Conservation (phyloP, 2,329 filamentous ascomycete species). For the Calonectria hongkongensis region DNA sequence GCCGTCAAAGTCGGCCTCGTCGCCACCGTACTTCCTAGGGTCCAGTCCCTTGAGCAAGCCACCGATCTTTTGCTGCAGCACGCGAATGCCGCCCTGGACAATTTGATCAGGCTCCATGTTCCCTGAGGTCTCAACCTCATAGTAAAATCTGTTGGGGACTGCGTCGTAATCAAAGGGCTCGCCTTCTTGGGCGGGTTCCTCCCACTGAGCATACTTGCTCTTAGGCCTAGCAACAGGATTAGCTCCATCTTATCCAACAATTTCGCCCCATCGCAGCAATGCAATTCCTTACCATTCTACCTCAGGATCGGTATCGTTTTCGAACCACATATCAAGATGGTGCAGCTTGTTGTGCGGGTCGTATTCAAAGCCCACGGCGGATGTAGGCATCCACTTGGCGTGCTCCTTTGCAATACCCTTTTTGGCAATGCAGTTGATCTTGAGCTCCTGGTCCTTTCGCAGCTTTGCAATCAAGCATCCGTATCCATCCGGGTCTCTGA, state of each 20-base stretch:
- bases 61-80: slow-evolving; percentile 93
- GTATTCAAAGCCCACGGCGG: slow-evolving; percentile 97
- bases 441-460: slow-evolving; percentile 90
- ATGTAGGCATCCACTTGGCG: slow-evolving; percentile 96
- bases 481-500: slow-evolving; percentile 86
- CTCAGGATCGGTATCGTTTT: slow-evolving; percentile 81
- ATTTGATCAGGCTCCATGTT: slow-evolving; percentile 93
- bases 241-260: slow-evolving; percentile 30
- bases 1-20: slow-evolving; percentile 76
- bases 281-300: slow-evolving; percentile 84
- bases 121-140: slow-evolving; percentile 92
- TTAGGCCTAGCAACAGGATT: slow-evolving; percentile 77
- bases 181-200: slow-evolving; percentile 86
- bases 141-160: slow-evolving; percentile 89
- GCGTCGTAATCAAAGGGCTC: slow-evolving; percentile 95
- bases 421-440: slow-evolving; percentile 94
- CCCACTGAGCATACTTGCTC: slow-evolving; percentile 86
- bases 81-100: slow-evolving; percentile 90
- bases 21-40: slow-evolving; percentile 68
- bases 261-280: background rate
- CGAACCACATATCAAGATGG: slow-evolving; percentile 96
- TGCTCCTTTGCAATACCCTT: slow-evolving; percentile 99
- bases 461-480: slow-evolving; percentile 94
- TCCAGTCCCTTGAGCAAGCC: slow-evolving; percentile 79
- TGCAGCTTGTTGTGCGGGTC: slow-evolving; percentile 97